Evolutionary conservation across 1,284 basidiomycete genomes (phyloP).

Genomic region (Stygiomarasmius scandens): DNA sequence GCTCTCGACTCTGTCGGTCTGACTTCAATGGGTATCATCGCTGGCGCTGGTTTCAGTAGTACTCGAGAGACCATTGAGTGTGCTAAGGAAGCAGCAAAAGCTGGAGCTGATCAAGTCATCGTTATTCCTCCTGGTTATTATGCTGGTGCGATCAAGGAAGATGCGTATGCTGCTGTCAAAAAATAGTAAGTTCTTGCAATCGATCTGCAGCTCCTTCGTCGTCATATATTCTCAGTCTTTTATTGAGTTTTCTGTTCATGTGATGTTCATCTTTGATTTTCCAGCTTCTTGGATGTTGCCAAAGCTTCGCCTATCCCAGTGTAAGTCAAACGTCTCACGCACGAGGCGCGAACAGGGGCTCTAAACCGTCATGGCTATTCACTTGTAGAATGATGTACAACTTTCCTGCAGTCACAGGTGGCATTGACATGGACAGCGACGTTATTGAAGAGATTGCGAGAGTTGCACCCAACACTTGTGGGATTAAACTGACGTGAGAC

Average conservation of each 20-base stretch:
- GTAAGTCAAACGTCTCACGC: neutral
- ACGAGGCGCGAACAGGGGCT: neutral
- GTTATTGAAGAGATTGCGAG: slow-evolving; percentile 14
- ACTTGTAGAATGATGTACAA: slow-evolving; percentile 15
- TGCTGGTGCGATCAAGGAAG: slow-evolving; percentile 8
- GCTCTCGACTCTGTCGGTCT: slow-evolving; percentile 15
- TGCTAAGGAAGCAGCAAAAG: slow-evolving; percentile 15
- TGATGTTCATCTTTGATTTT: neutral
- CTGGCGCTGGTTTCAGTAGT: slow-evolving; percentile 11
- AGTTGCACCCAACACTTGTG: slow-evolving; percentile 12
- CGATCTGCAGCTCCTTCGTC: too few species aligned
- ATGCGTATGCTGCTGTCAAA: slow-evolving; percentile 8
- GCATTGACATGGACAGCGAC: slow-evolving; percentile 16
- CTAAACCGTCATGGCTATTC: neutral
- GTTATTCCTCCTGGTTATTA: slow-evolving; percentile 16
- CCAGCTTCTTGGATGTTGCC: slow-evolving; percentile 13
- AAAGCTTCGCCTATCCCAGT: slow-evolving; percentile 12
- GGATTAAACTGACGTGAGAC: slow-evolving; percentile 11
- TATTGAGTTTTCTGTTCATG: neutral
- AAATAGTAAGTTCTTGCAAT: slow-evolving; percentile 11
- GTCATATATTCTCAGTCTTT: neutral
- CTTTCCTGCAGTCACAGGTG: slow-evolving; percentile 14
- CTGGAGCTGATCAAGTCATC: slow-evolving; percentile 17
- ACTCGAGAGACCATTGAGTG: slow-evolving; percentile 13
- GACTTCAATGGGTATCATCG: slow-evolving; percentile 7